phyloP scores from a whole-genome alignment of 306 rosid species.

The Citrullus amarus region DNA sequence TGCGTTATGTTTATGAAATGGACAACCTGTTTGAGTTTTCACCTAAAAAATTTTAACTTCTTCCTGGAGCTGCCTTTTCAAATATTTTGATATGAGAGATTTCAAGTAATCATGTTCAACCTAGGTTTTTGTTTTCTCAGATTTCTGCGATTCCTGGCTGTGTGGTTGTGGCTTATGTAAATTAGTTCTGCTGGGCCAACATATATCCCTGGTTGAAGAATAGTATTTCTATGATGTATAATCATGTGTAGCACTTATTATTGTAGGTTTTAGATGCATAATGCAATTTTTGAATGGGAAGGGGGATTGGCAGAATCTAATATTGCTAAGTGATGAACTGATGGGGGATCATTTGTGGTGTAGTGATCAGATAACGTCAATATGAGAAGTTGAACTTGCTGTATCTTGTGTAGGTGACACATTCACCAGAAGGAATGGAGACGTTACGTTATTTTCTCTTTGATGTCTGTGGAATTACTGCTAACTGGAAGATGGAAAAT shows the following conservation, averaged over 20 bases:
- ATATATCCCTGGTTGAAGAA: not conserved
- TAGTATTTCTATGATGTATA: not conserved
- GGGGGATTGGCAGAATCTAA: not conserved
- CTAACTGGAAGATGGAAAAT: slow-evolving; percentile 86
- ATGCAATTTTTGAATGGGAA: not conserved
- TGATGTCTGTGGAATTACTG: slow-evolving; percentile 55
- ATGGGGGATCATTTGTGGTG: not conserved
- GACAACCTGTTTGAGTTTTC: not conserved
- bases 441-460: slow-evolving; percentile 53
- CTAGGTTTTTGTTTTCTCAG: not conserved
- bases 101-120: not conserved
- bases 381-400: not conserved
- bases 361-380: not conserved
- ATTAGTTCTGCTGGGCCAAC: not conserved
- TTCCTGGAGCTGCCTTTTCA: not conserved
- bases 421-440: slow-evolving; percentile 84
- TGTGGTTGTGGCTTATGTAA: not conserved
- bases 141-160: not conserved
- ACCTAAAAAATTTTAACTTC: not conserved
- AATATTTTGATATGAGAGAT: not conserved
- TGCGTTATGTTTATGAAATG: not conserved
- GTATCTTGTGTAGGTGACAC: slow-evolving; percentile 58
- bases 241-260: not conserved
- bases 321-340: not conserved
- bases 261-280: not conserved